phyloP scores from a whole-genome alignment of 2,329 filamentous ascomycete genomes.

The Hypoxylon sp. region DNA sequence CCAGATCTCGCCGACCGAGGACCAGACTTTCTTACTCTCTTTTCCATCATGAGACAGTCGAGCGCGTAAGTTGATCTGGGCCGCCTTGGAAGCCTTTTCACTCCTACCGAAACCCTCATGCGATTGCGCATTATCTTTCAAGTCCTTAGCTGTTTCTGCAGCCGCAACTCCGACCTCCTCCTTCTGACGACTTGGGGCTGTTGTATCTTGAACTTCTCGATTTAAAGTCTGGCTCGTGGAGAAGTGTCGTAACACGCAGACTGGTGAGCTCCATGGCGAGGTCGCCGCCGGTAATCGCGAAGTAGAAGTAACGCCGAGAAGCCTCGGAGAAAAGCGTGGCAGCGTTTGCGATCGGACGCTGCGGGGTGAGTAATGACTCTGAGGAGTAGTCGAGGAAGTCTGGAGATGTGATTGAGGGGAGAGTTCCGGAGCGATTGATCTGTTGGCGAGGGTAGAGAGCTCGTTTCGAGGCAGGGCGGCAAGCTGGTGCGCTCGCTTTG shows the following conservation, averaged over 20 bases:
- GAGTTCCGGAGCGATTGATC: slow-evolving; percentile 16
- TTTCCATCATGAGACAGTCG: slow-evolving; percentile 87
- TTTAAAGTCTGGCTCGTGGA: slow-evolving; percentile 32
- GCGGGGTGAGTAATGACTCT: slow-evolving; percentile 16
- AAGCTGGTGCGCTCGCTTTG: slow-evolving; percentile 43
- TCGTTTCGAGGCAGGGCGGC: slow-evolving; percentile 23
- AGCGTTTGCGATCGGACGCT: slow-evolving; percentile 30
- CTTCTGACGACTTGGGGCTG: slow-evolving; percentile 23
- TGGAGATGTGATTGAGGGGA: slow-evolving; percentile 16
- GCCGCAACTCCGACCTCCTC: slow-evolving; percentile 35
- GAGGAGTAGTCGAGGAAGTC: slow-evolving; percentile 9
- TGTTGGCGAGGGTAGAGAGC: slow-evolving; percentile 20
- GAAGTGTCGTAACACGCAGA: slow-evolving; percentile 37
- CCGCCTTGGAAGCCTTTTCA: slow-evolving; percentile 86
- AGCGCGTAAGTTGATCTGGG: slow-evolving; percentile 89
- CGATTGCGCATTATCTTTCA: slow-evolving; percentile 62
- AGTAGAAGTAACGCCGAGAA: slow-evolving; percentile 33
- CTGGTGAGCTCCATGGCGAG: slow-evolving; percentile 31
- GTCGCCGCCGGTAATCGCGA: slow-evolving; percentile 15
- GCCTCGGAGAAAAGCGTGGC: slow-evolving; percentile 32
- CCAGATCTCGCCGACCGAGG: slow-evolving; percentile 82
- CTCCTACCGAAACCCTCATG: slow-evolving; percentile 76
- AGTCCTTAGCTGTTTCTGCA: slow-evolving; percentile 52
- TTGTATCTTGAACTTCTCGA: slow-evolving; percentile 28
- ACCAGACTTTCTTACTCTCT: slow-evolving; percentile 63